Conservation (phyloP, 2,329 filamentous ascomycete species). For the Monilinia vaccinii-corymbosi region DNA sequence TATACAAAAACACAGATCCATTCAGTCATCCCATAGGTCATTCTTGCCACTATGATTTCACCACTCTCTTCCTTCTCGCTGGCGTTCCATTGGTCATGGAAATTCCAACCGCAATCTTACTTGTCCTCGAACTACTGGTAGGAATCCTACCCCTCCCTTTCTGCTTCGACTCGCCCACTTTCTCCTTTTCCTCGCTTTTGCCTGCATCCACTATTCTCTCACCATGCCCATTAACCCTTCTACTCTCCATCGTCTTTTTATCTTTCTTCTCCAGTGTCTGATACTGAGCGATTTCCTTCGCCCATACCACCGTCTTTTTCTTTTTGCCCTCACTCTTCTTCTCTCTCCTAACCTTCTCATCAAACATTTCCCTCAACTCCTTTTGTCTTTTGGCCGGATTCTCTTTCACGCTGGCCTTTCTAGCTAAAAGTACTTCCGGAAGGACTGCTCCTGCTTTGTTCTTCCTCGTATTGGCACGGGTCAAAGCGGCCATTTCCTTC, state of each 20-base stretch:
- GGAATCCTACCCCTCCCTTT: conserved; percentile 20
- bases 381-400: conserved; percentile 32
- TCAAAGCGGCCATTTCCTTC: conserved; percentile 36
- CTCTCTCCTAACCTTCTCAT: conserved; percentile 19
- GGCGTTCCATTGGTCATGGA: conserved; percentile 26
- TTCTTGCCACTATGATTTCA: neutral
- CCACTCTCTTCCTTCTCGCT: conserved; percentile 23
- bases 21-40: neutral
- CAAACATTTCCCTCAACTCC: conserved; percentile 29
- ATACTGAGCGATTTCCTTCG: conserved; percentile 26
- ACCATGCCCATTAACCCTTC: conserved; percentile 7
- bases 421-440: conserved; percentile 26
- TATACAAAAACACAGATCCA: neutral
- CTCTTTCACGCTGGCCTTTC: conserved; percentile 32
- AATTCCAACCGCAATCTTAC: conserved; percentile 25
- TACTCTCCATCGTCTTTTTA: conserved; percentile 19
- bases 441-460: conserved; percentile 35
- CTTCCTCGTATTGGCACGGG: conserved; percentile 37
- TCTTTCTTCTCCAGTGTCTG: conserved; percentile 19
- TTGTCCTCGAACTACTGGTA: conserved; percentile 16
- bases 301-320: conserved; percentile 27
- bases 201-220: conserved; percentile 16
- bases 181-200: conserved; percentile 19
- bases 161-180: conserved; percentile 18
- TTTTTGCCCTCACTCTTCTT: conserved; percentile 23